Percentiles rank a stretch among this genome's conserved stretches.
phyloP scores from a whole-genome alignment of 2,329 filamentous ascomycete species.

The Colletotrichum shisoi region DNA sequence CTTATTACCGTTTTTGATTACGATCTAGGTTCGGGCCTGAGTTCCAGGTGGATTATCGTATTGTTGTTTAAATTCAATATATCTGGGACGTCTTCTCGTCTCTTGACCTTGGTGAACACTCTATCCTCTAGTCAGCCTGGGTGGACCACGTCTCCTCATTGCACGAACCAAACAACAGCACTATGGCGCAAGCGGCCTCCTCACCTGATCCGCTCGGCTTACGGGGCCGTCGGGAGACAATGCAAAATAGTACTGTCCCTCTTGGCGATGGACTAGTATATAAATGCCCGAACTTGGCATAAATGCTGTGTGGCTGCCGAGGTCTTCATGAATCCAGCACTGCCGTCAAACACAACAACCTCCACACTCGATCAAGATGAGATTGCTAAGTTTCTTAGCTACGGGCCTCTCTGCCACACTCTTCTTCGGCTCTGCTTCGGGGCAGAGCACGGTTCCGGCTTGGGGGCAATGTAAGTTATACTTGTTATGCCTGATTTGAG shows the following conservation, averaged over 20 bases:
- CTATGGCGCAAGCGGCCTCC: neutral
- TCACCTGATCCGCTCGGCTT: neutral
- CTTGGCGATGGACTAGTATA: constrained; percentile 18
- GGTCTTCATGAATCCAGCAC: neutral
- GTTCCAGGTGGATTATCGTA: neutral
- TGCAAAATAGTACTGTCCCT: neutral
- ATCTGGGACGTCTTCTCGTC: neutral
- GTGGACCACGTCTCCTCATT: neutral
- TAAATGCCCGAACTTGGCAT: constrained; percentile 31
- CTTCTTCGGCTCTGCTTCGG: neutral
- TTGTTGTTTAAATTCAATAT: constrained; percentile 16
- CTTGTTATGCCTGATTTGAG: too few relatives aligned
- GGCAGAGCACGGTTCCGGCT: constrained; percentile 27
- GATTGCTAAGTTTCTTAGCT: constrained; percentile 6
- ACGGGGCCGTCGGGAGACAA: constrained; percentile 4
- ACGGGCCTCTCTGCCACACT: constrained; percentile 6
- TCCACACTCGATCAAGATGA: neutral
- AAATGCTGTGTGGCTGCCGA: constrained; percentile 8
- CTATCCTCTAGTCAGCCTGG: neutral
- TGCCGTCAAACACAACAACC: neutral
- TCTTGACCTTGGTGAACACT: neutral
- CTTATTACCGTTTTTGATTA: neutral
- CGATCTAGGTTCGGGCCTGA: neutral
- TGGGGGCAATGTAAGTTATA: constrained; percentile 34
- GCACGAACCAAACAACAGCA: neutral